Percentiles rank a stretch among this genome's conserved stretches.
Evolutionary conservation across 2,329 filamentous ascomycete species (phyloP).

Genomic region (Neofusicoccum cordaticola): DNA sequence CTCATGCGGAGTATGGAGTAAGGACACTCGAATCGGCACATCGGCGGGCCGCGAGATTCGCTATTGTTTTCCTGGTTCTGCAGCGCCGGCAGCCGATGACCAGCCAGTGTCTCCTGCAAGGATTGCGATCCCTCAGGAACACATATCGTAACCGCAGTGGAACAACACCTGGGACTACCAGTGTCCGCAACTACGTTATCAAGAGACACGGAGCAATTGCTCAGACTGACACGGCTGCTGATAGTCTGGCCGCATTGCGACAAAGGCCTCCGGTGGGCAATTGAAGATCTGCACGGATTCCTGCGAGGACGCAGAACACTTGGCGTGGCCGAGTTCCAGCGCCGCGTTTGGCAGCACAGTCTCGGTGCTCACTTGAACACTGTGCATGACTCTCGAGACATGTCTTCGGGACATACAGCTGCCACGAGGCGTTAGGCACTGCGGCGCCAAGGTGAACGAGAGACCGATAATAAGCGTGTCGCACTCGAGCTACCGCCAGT

Average conservation of each 20-base stretch:
- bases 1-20: no score
- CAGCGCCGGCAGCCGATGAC: neutral
- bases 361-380: no score
- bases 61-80: neutral
- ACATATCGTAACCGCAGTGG: neutral
- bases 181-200: no score
- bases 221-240: no score
- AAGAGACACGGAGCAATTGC: no score
- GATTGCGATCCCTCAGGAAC: neutral
- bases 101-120: neutral
- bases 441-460: neutral
- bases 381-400: no score
- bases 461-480: neutral
- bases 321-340: no score
- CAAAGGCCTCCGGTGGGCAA: neutral
- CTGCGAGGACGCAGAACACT: no score
- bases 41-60: neutral
- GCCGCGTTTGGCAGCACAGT: no score
- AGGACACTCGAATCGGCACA: neutral
- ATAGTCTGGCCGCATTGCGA: neutral
- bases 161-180: no score
- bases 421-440: neutral
- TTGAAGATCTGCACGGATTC: no score
- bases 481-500: neutral
- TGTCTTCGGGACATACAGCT: neutral